A percentile compares a stretch with the other conserved stretches of the same genome.
Evolutionary conservation across 176 grass and related monocot genomes (phyloP).

Genomic region (Calamus simplicifolius): DNA sequence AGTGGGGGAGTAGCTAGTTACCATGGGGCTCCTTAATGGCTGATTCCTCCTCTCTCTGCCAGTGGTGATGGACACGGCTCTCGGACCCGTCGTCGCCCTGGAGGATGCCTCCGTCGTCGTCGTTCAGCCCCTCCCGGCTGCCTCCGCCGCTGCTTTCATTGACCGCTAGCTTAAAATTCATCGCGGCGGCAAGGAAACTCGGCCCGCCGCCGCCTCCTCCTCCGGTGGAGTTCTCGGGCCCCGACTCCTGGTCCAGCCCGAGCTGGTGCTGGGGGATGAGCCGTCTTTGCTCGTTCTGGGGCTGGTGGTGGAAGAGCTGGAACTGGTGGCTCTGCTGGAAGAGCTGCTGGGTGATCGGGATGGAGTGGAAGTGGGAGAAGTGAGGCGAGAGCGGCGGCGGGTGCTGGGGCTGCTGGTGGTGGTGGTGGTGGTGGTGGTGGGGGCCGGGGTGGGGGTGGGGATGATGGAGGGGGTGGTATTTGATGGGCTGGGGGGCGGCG

Average conservation of each 20-base stretch:
- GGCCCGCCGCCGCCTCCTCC: constrained; percentile 2
- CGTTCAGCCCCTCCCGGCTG: too few relatives aligned
- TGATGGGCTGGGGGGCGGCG: background rate
- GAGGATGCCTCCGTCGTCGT: constrained; percentile 3
- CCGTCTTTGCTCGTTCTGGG: constrained; percentile 22
- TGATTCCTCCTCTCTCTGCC: constrained; percentile 67
- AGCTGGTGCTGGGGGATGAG: constrained; percentile 45
- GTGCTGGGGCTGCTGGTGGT: background rate
- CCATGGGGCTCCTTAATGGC: constrained; percentile 94
- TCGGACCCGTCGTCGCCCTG: constrained; percentile 52
- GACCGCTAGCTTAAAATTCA: constrained; percentile 76
- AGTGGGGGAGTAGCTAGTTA: constrained; percentile 28
- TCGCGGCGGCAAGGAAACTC: constrained; percentile 56
- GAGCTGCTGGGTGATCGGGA: constrained; percentile 24
- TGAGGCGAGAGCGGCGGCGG: constrained; percentile 2
- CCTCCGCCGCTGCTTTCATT: constrained; percentile 34
- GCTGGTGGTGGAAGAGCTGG: constrained; percentile 27
- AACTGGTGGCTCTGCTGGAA: constrained; percentile 20
- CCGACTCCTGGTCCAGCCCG: constrained; percentile 64
- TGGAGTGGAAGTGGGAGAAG: background rate
- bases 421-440: background rate
- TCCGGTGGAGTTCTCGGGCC: constrained; percentile 38
- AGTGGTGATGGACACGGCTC: constrained; percentile 38
- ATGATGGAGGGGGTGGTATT: constrained; percentile 6
- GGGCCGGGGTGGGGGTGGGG: background rate